Conservation (phyloP, 768 basidiomycete genomes). For the Jaapia argillacea region DNA sequence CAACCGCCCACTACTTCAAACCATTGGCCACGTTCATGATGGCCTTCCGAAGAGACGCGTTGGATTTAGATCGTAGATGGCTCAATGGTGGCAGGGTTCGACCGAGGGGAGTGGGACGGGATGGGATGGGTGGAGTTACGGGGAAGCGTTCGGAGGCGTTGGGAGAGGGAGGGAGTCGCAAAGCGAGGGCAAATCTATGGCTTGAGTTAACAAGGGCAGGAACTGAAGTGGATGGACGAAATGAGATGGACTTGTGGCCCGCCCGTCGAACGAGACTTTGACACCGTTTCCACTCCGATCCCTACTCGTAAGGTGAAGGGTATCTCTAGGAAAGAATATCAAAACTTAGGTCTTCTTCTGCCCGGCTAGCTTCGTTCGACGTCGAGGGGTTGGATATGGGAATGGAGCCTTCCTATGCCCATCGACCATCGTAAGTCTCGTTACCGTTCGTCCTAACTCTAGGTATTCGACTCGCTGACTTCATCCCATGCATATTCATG, state of each 20-base stretch:
- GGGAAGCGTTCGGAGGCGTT: conserved; percentile 64
- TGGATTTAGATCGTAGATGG: conserved; percentile 84
- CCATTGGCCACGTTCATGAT: conserved; percentile 47
- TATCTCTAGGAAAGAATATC: conserved; percentile 90
- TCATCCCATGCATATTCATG: too few relatives aligned
- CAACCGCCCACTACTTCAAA: conserved; percentile 46
- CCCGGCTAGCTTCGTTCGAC: conserved; percentile 21
- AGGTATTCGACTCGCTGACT: too few relatives aligned
- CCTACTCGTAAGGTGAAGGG: conserved; percentile 82
- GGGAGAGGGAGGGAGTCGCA: conserved; percentile 82
- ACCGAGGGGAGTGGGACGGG: conserved; percentile 53
- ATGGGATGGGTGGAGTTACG: conserved; percentile 71
- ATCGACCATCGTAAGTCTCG: too few relatives aligned
- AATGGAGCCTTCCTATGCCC: too few relatives aligned
- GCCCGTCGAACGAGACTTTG: conserved; percentile 64
- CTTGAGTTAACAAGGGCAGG: conserved; percentile 1
- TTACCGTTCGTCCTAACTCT: too few relatives aligned
- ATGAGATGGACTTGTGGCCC: conserved; percentile 41
- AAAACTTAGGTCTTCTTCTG: conserved; percentile 83
- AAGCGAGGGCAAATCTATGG: conserved; percentile 67
- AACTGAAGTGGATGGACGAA: background rate
- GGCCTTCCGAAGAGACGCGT: conserved; percentile 78
- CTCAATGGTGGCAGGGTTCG: conserved; percentile 59
- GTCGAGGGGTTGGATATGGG: conserved; percentile 5
- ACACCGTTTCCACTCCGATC: conserved; percentile 82